Evolutionary conservation across 1,284 basidiomycete species (phyloP).

Genomic region (Pseudomicrostroma phylloplanum): DNA sequence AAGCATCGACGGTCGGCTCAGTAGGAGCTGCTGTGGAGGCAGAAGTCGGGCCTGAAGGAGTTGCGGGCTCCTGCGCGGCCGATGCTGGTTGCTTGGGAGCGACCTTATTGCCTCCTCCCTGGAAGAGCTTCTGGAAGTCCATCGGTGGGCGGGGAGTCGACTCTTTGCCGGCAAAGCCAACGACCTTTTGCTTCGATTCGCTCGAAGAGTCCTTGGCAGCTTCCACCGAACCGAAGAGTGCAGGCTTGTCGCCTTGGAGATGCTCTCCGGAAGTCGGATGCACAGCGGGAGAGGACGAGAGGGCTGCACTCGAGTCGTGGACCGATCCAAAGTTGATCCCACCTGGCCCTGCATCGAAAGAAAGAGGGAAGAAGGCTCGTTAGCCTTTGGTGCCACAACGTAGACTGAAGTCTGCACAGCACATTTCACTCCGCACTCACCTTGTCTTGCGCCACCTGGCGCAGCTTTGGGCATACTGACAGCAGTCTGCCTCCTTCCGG

Average conservation of each 20-base stretch:
- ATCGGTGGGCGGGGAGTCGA: conserved; percentile 56
- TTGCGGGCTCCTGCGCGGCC: neutral
- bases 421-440: conserved; percentile 11
- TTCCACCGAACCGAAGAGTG: conserved; percentile 48
- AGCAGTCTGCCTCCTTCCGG: neutral
- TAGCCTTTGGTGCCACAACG: conserved; percentile 18
- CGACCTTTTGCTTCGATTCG: conserved; percentile 40
- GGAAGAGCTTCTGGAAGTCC: conserved; percentile 50
- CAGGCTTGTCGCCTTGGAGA: conserved; percentile 44
- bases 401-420: neutral
- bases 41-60: conserved; percentile 8
- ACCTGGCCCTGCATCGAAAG: neutral
- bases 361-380: conserved; percentile 13
- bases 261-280: conserved; percentile 46
- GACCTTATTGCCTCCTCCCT: conserved; percentile 24
- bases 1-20: conserved; percentile 9
- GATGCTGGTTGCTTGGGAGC: neutral
- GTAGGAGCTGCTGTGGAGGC: conserved; percentile 6
- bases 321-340: conserved; percentile 53
- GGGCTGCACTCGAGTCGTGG: conserved; percentile 49
- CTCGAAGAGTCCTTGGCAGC: conserved; percentile 29
- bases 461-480: conserved; percentile 16
- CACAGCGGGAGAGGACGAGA: conserved; percentile 52
- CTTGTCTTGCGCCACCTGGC: conserved; percentile 18
- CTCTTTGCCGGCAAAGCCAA: conserved; percentile 33